Conservation (phyloP, 495 filamentous ascomycete genomes). For the Trichoderma gamsii region DNA sequence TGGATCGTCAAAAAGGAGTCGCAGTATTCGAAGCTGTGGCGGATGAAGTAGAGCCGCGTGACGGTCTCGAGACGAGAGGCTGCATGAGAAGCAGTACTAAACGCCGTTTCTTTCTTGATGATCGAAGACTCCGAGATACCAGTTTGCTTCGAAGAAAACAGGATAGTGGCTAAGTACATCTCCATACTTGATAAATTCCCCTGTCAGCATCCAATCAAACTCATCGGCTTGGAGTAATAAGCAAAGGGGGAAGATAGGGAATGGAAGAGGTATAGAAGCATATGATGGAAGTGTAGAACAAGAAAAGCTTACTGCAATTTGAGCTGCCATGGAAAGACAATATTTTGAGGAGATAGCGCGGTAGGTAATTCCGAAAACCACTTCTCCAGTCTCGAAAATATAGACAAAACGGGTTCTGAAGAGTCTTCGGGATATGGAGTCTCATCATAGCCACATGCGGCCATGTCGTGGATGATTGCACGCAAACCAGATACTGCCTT, state of each 20-base stretch:
- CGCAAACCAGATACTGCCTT: constrained; percentile 25
- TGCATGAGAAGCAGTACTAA: constrained; percentile 17
- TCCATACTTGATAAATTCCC: not conserved
- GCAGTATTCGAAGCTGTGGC: constrained; percentile 27
- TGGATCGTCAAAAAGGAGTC: constrained; percentile 26
- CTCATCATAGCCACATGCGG: constrained; percentile 16
- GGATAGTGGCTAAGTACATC: not conserved
- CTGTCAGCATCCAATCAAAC: not conserved
- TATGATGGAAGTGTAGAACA: not conserved
- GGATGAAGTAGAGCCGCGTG: constrained; percentile 30
- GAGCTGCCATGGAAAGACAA: constrained; percentile 26
- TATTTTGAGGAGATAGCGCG: constrained; percentile 20
- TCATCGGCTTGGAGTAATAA: not conserved
- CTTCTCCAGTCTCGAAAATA: constrained; percentile 3
- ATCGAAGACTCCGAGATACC: not conserved
- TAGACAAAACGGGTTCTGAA: not conserved
- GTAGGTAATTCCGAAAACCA: constrained; percentile 24
- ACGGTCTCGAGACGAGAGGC: constrained; percentile 29
- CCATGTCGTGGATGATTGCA: constrained; percentile 24
- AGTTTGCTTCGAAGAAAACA: not conserved
- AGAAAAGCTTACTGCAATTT: constrained; percentile 24
- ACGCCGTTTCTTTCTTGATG: not conserved
- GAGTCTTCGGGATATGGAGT: not conserved
- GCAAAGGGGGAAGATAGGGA: not conserved
- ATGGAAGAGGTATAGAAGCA: not conserved